phyloP scores from a whole-genome alignment of 768 basidiomycete species.

The Serendipita sp. region DNA sequence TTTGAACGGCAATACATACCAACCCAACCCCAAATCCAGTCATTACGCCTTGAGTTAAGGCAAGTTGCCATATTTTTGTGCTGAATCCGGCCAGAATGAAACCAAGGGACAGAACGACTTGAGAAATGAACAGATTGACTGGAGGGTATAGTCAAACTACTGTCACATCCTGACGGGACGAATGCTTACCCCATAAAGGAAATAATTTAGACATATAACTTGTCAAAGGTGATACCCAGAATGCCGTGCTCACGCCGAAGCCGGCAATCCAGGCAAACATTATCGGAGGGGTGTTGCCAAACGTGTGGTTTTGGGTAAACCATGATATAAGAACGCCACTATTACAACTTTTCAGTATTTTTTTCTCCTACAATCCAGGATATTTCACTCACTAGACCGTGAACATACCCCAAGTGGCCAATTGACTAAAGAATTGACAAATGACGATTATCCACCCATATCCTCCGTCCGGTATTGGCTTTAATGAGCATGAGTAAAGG shows the following conservation, averaged over 20 bases:
- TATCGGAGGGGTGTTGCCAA: background rate
- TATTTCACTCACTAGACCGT: background rate
- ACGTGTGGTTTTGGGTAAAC: background rate
- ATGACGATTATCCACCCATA: background rate
- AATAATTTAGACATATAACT: slow-evolving; percentile 14
- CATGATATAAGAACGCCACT: background rate
- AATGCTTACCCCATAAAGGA: background rate
- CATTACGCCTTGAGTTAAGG: slow-evolving; percentile 16
- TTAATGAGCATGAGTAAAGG: background rate
- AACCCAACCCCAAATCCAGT: slow-evolving; percentile 15
- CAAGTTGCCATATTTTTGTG: slow-evolving; percentile 16
- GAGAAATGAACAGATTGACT: slow-evolving; percentile 14
- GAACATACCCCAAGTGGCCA: background rate
- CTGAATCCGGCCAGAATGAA: slow-evolving; percentile 14
- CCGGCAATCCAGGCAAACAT: slow-evolving; percentile 16
- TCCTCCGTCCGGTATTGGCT: background rate
- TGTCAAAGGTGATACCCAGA: slow-evolving; percentile 14
- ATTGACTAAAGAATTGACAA: background rate
- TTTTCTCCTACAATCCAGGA: background rate
- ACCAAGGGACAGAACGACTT: slow-evolving; percentile 8
- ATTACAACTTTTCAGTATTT: background rate
- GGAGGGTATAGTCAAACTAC: background rate
- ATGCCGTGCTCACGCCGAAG: slow-evolving; percentile 11
- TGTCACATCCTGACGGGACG: background rate
- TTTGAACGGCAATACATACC: background rate